Evolutionary conservation across 2,329 filamentous ascomycete genomes (phyloP).

Genomic region (Penicillium sp.): DNA sequence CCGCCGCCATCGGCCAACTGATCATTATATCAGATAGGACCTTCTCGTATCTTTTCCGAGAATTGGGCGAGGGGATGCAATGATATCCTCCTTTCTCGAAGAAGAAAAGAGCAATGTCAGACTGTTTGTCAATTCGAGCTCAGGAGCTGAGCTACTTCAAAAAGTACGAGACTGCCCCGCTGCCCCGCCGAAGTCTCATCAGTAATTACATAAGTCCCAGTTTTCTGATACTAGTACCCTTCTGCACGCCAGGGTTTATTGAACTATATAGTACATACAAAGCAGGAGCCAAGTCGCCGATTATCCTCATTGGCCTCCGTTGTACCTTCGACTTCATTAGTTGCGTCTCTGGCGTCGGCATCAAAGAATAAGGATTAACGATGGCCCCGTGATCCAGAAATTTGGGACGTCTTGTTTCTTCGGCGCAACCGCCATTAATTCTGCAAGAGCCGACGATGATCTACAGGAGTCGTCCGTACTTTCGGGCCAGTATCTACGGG

Average conservation of each 20-base stretch:
- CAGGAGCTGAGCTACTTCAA: neutral
- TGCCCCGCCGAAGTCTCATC: slow-evolving; percentile 10
- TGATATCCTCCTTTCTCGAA: neutral
- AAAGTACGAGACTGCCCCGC: slow-evolving; percentile 4
- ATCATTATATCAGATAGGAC: neutral
- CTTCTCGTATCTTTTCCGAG: neutral
- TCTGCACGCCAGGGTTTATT: neutral
- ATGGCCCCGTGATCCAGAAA: neutral
- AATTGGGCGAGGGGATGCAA: neutral
- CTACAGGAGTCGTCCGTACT: slow-evolving; percentile 2
- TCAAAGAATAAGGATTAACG: neutral
- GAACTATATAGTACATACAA: neutral
- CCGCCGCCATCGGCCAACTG: neutral
- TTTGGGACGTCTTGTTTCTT: neutral
- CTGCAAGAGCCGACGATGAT: neutral
- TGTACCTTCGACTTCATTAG: slow-evolving; percentile 2
- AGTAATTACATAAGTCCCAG: slow-evolving; percentile 2
- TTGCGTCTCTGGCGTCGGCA: neutral
- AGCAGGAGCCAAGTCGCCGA: neutral
- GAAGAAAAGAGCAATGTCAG: neutral
- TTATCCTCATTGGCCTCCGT: slow-evolving; percentile 1
- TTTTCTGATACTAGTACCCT: neutral
- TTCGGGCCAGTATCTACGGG: neutral
- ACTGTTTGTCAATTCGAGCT: neutral
- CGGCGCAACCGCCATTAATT: neutral